These are phyloP conservation scores for Alternaria consortialis DNA, from an alignment of 2,329 filamentous ascomycete species.

Conservation along the genomic window DNA sequence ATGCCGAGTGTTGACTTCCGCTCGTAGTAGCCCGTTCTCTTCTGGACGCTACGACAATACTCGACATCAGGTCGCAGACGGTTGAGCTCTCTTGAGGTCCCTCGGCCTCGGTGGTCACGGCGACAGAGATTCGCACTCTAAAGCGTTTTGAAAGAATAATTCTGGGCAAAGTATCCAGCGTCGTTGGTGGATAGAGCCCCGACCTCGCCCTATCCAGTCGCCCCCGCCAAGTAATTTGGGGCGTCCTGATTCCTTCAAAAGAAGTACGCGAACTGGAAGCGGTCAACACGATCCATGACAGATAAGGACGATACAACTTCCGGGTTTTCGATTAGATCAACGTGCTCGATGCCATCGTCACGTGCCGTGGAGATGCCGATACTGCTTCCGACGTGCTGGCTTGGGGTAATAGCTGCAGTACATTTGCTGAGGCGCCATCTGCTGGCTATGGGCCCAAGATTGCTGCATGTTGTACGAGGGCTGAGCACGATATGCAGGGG, in stretches of 20 bases:
- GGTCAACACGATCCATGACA: neutral
- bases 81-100: neutral
- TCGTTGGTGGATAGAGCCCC: conserved; percentile 1
- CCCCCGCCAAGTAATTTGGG: conserved; percentile 4
- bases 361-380: too few relatives aligned
- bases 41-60: neutral
- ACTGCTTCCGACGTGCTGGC: too few relatives aligned
- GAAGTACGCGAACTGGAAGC: neutral
- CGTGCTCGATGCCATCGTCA: too few relatives aligned
- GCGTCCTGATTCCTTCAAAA: neutral
- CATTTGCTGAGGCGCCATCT: conserved; percentile 30
- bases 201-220: conserved; percentile 5
- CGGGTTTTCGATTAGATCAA: neutral
- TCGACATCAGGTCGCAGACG: neutral
- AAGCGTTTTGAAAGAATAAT: neutral
- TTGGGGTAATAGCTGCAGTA: conserved; percentile 35
- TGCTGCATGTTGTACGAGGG: conserved; percentile 35
- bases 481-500: conserved; percentile 34
- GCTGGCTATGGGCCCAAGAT: conserved; percentile 37
- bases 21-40: too few relatives aligned
- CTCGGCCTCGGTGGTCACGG: neutral
- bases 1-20: neutral
- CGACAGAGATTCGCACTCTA: neutral
- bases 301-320: neutral
- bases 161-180: neutral